Percentiles rank a stretch among this genome's conserved stretches.
These are phyloP conservation scores for Lyophyllum shimeji DNA, from an alignment of 768 basidiomycete species.

Conservation along the genomic window DNA sequence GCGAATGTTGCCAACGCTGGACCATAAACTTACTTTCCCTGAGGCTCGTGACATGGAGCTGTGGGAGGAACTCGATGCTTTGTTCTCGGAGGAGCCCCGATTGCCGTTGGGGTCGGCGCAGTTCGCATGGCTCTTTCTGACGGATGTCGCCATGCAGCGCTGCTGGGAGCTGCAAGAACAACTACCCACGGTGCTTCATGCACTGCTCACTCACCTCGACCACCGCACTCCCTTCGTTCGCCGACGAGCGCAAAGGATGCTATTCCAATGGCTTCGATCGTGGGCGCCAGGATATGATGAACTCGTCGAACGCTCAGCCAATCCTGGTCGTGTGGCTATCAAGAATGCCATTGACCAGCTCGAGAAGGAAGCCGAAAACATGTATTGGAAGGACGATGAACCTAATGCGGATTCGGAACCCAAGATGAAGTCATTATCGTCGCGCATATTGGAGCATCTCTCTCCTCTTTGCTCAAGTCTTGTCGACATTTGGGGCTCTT, in stretches of 20 bases:
- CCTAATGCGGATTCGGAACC: constrained; percentile 50
- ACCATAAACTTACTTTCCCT: constrained; percentile 65
- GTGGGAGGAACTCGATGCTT: constrained; percentile 76
- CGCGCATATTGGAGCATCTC: constrained; percentile 64
- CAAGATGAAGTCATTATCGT: constrained; percentile 70
- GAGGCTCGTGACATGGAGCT: constrained; percentile 68
- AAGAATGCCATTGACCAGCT: constrained; percentile 52
- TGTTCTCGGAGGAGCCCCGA: constrained; percentile 73
- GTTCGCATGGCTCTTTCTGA: constrained; percentile 83
- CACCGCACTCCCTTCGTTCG: constrained; percentile 72
- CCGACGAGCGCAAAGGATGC: constrained; percentile 68
- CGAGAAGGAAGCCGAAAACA: constrained; percentile 53
- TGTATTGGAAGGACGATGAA: constrained; percentile 78
- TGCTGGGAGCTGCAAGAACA: constrained; percentile 73
- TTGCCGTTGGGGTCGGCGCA: constrained; percentile 79
- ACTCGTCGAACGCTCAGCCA: constrained; percentile 54
- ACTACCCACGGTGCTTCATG: constrained; percentile 75
- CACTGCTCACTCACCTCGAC: constrained; percentile 80
- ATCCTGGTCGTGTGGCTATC: constrained; percentile 47
- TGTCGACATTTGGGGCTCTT: constrained; percentile 72
- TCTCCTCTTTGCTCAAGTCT: constrained; percentile 70
- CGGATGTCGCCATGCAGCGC: constrained; percentile 72
- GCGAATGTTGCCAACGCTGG: constrained; percentile 78
- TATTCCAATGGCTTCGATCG: constrained; percentile 82
- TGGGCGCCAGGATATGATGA: constrained; percentile 81